A percentile compares a stretch with the other conserved stretches of the same genome.
Conservation (phyloP, 1,284 basidiomycete species). For the Salmacisia buchloeana region DNA sequence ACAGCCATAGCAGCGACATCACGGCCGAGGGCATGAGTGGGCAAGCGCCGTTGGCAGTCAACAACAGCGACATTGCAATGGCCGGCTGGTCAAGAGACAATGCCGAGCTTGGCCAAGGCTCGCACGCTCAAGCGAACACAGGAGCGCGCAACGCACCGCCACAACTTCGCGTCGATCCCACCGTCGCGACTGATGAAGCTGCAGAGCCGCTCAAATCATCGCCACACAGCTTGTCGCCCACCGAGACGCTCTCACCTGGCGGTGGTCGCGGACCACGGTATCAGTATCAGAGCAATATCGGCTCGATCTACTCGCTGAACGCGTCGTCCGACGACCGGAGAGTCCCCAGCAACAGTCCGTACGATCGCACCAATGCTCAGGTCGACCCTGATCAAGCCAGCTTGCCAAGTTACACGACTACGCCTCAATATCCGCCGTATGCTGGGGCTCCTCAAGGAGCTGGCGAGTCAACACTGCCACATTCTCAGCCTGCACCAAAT, state of each 20-base stretch:
- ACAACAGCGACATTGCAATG: no score
- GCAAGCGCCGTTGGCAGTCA: neutral
- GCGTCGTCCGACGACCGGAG: neutral
- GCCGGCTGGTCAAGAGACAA: no score
- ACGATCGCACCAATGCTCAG: no score
- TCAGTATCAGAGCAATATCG: neutral
- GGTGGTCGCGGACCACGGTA: neutral
- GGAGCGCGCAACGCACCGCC: neutral
- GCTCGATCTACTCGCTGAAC: neutral
- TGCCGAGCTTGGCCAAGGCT: no score
- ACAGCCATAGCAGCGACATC: neutral
- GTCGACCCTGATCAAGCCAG: neutral
- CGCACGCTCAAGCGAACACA: neutral
- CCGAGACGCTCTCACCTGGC: neutral
- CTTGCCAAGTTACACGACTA: neutral
- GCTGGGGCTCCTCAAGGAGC: no score
- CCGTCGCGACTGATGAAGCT: neutral
- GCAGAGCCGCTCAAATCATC: neutral
- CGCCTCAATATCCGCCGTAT: no score
- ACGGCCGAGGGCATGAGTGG: neutral
- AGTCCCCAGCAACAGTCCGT: no score
- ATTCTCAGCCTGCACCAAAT: no score
- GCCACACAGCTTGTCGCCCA: neutral
- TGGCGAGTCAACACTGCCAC: no score
- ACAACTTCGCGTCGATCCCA: neutral